A percentile compares a stretch with the other conserved stretches of the same genome.
phyloP scores from a whole-genome alignment of 2,329 filamentous ascomycete genomes.

The Leptosphaerulina australis region DNA sequence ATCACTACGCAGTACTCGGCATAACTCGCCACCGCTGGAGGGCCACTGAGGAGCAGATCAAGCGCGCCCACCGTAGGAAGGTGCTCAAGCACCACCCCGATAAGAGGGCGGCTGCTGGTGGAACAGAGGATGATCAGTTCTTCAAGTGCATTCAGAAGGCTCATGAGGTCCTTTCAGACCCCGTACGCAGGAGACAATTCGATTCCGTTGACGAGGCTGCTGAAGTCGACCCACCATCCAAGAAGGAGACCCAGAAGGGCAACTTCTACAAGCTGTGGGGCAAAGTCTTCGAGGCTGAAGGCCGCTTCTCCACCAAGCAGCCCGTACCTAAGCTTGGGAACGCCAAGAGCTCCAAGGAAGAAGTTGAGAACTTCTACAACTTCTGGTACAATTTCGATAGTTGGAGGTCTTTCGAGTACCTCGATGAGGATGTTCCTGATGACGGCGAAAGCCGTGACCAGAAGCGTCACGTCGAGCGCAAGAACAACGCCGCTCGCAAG shows the following conservation, averaged over 20 bases:
- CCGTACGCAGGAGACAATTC: conserved; percentile 89
- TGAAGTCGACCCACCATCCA: conserved; percentile 87
- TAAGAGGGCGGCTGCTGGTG: conserved; percentile 92
- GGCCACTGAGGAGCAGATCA: conserved; percentile 98
- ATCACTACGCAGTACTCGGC: conserved; percentile 96
- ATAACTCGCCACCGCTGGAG: conserved; percentile 89
- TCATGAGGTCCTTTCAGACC: conserved; percentile 90
- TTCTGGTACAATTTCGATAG: conserved; percentile 99
- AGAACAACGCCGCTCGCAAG: conserved; percentile 96
- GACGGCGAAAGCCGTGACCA: conserved; percentile 99
- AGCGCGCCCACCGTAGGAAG: conserved; percentile 99
- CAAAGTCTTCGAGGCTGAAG: conserved; percentile 88
- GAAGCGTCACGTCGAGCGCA: conserved; percentile 96
- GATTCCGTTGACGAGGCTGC: conserved; percentile 96
- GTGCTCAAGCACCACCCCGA: conserved; percentile 98
- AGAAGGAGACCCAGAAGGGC: conserved; percentile 84
- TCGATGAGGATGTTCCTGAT: conserved; percentile 97
- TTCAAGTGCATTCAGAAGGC: conserved; percentile 99
- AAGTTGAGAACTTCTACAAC: conserved; percentile 97
- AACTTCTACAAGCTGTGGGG: conserved; percentile 97
- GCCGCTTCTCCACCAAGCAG: conserved; percentile 87
- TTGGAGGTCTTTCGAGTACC: conserved; percentile 97
- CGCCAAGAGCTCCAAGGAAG: conserved; percentile 81
- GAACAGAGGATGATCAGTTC: conserved; percentile 92
- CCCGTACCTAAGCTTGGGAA: conserved; percentile 87